These are phyloP conservation scores for Chamaecrista fasciculata DNA, from an alignment of 306 rosid genomes.

Conservation along the genomic window DNA sequence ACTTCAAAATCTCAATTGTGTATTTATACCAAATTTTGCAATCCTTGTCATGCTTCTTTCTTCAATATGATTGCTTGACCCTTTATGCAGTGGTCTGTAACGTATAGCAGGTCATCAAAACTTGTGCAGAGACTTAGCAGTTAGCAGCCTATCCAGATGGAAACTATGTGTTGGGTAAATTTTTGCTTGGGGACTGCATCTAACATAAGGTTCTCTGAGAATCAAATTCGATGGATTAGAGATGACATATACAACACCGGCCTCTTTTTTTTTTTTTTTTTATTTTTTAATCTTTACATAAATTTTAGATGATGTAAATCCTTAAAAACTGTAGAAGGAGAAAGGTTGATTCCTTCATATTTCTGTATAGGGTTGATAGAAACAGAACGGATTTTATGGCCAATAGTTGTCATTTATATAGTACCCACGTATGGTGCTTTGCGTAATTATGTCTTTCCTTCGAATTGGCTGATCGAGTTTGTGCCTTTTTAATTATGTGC, in stretches of 20 bases:
- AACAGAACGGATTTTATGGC: not conserved
- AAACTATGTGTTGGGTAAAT: constrained; percentile 15
- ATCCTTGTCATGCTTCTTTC: constrained; percentile 5
- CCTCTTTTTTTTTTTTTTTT: not conserved
- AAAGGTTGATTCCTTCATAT: not conserved
- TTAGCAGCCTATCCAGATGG: constrained; percentile 2
- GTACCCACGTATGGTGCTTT: not conserved
- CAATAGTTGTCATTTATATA: not conserved
- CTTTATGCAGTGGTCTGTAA: constrained; percentile 27
- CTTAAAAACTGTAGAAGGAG: constrained; percentile 27
- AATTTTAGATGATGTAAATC: constrained; percentile 25
- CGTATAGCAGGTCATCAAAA: constrained; percentile 4
- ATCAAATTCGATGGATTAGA: constrained; percentile 20
- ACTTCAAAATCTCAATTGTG: not conserved
- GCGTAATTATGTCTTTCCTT: not conserved
- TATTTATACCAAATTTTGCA: constrained; percentile 15
- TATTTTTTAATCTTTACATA: too few relatives aligned
- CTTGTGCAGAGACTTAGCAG: not conserved
- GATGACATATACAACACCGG: not conserved
- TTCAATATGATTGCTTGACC: constrained; percentile 15
- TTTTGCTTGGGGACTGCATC: constrained; percentile 27
- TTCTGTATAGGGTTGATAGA: constrained; percentile 25
- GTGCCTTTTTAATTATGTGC: too few relatives aligned
- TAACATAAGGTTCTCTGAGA: constrained; percentile 11
- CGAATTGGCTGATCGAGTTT: too few relatives aligned